Percentiles rank a stretch among this genome's conserved stretches.
Conservation (phyloP, 1,139 yeast genomes). For the Lodderomyces beijingensis region DNA sequence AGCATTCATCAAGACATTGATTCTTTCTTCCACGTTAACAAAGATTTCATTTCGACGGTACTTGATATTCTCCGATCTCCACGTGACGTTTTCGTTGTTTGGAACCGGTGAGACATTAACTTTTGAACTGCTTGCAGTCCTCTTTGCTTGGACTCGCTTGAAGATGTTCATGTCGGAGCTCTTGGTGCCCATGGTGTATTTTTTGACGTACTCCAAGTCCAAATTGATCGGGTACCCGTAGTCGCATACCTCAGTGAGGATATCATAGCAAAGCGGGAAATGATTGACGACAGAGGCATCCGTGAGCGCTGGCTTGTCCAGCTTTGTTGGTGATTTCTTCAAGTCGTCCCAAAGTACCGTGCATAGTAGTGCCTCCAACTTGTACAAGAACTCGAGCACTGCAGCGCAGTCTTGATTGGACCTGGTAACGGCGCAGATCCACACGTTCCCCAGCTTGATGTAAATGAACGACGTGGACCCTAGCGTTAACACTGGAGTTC, state of each 20-base stretch:
- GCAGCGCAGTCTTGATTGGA: conserved; percentile 83
- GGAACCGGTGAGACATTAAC: conserved; percentile 6
- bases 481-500: conserved; percentile 82
- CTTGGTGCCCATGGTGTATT: conserved; percentile 18
- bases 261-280: conserved; percentile 66
- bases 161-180: conserved; percentile 21
- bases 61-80: conserved; percentile 73
- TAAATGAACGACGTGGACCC: conserved; percentile 92
- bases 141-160: conserved; percentile 14
- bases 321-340: conserved; percentile 5
- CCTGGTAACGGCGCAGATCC: conserved; percentile 84
- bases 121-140: conserved; percentile 7
- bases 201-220: conserved; percentile 42
- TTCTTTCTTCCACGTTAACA: conserved; percentile 70
- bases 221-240: conserved; percentile 80
- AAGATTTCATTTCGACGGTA: conserved; percentile 80
- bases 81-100: conserved; percentile 31
- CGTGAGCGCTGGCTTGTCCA: conserved; percentile 13
- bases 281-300: conserved; percentile 41
- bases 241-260: conserved; percentile 72
- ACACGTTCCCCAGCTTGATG: conserved; percentile 62
- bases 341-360: conserved; percentile 16
- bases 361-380: conserved; percentile 46
- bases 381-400: conserved; percentile 73
- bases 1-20: conserved; percentile 61